phyloP scores from a whole-genome alignment of 1,139 yeast genomes.

The Blastobotrys petasosporus region DNA sequence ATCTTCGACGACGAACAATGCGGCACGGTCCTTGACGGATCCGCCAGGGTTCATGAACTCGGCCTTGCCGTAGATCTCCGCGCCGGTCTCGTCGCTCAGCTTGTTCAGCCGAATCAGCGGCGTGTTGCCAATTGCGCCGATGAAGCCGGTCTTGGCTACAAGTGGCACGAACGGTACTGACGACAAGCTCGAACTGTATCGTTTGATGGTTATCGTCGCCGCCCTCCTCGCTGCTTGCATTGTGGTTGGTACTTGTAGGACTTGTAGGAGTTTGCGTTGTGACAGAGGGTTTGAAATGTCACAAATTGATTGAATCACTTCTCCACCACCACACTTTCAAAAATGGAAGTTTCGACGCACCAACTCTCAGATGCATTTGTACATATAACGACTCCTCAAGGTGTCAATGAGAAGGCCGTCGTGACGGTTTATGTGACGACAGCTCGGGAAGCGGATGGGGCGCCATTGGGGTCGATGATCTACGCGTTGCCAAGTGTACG shows the following conservation, averaged over 20 bases:
- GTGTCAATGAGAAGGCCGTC: constrained; percentile 3
- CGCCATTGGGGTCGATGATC: constrained; percentile 24
- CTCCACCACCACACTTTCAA: too few species aligned
- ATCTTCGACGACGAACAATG: constrained; percentile 66
- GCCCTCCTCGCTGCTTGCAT: too few species aligned
- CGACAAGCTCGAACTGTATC: too few species aligned
- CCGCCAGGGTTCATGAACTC: constrained; percentile 96
- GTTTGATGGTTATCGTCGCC: too few species aligned
- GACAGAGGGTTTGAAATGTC: too few species aligned
- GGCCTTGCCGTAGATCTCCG: constrained; percentile 82
- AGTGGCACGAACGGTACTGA: constrained; percentile 52
- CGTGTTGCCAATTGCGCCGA: constrained; percentile 82
- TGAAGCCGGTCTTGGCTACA: constrained; percentile 55
- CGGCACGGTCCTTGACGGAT: constrained; percentile 88
- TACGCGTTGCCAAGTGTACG: constrained; percentile 18
- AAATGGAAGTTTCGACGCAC: constrained; percentile 8
- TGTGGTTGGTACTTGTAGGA: constrained; percentile 5
- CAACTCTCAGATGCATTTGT: constrained; percentile 7
- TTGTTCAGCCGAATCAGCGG: constrained; percentile 65
- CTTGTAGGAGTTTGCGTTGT: too few species aligned
- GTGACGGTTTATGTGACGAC: constrained; percentile 11
- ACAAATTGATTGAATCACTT: too few species aligned
- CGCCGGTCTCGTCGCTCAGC: constrained; percentile 55
- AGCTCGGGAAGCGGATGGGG: background rate
- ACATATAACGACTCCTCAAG: constrained; percentile 9